Evolutionary conservation across 345 rosid genomes (phyloP).

Genomic region (Citrus sinensis): DVS_A1.0 CM039165.1:35593501-35594000

Average conservation of each 20-base stretch:
- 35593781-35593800: too few species aligned
- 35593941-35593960: not conserved
- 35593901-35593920: too few species aligned
- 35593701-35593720: conserved; percentile 67
- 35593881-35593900: too few species aligned
- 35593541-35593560: conserved; percentile 5
- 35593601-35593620: conserved; percentile 22
- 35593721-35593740: conserved; percentile 86
- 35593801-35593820: too few species aligned
- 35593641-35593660: conserved; percentile 5
- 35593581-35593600: conserved; percentile 48
- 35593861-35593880: too few species aligned
- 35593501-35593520: not conserved
- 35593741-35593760: conserved; percentile 51
- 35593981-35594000: conserved; percentile 68
- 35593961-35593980: conserved; percentile 55
- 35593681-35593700: conserved; percentile 61
- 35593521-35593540: not conserved
- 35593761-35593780: too few species aligned
- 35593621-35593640: conserved; percentile 3
- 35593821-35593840: too few species aligned
- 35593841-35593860: too few species aligned
- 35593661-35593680: conserved; percentile 19
- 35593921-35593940: too few species aligned
- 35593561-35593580: conserved; percentile 39